phyloP scores from a whole-genome alignment of 495 filamentous ascomycete genomes.

The Friedmanniomyces simplex region DNA sequence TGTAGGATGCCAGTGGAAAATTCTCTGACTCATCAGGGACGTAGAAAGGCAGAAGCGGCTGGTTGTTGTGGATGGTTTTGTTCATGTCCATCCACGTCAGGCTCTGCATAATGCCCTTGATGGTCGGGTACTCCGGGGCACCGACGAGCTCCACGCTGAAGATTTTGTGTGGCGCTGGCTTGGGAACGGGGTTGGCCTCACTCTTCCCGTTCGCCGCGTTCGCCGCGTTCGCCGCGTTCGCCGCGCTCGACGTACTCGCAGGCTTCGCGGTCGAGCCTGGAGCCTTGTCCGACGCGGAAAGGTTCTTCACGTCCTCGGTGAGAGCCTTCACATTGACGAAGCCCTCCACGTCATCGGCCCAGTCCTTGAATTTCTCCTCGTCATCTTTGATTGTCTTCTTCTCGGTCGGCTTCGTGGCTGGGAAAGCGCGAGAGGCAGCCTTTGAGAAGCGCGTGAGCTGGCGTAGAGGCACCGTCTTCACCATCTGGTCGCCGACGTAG shows the following conservation, averaged over 20 bases:
- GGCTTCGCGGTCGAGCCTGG: too few species aligned
- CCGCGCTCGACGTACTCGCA: too few species aligned
- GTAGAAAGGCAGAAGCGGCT: not conserved
- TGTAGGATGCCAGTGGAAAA: not conserved
- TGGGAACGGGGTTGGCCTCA: not conserved
- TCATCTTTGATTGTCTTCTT: not conserved
- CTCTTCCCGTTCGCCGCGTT: too few species aligned
- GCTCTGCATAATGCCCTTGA: not conserved
- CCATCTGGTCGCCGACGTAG: not conserved
- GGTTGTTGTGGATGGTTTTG: not conserved
- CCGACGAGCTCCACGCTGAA: not conserved
- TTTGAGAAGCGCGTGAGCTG: not conserved
- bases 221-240: too few species aligned
- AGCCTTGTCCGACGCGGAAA: too few species aligned
- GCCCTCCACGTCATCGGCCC: too few species aligned
- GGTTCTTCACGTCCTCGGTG: too few species aligned
- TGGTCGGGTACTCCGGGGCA: not conserved
- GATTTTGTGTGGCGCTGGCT: not conserved
- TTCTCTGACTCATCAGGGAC: not conserved
- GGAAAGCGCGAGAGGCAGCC: not conserved
- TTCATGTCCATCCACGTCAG: constrained; percentile 4
- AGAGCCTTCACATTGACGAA: too few species aligned
- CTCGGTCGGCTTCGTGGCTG: not conserved
- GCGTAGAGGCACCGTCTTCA: not conserved
- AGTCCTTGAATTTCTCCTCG: too few species aligned